Conservation (phyloP, 306 rosid species). For the Senna siamea region DNA sequence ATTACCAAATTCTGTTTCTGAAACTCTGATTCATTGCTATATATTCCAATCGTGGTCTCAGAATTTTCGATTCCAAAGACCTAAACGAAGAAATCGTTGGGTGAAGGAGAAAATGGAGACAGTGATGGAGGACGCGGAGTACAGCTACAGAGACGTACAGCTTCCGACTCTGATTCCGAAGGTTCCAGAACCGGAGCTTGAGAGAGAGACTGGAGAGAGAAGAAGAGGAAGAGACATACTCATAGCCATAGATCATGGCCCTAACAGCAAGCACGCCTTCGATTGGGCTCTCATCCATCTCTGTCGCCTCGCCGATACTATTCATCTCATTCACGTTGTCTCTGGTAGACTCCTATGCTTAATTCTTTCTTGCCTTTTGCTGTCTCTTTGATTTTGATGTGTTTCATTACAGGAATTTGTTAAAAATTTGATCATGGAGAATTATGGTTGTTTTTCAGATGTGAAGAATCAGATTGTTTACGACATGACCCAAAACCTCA, state of each 20-base stretch:
- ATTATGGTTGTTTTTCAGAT: slow-evolving; percentile 36
- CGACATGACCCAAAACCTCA: slow-evolving; percentile 58
- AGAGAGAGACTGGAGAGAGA: slow-evolving; percentile 73
- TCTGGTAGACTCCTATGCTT: slow-evolving; percentile 49
- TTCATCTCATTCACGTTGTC: slow-evolving; percentile 83
- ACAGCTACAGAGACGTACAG: slow-evolving; percentile 72
- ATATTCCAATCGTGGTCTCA: too few species aligned
- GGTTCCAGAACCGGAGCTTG: slow-evolving; percentile 60
- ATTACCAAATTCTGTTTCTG: too few species aligned
- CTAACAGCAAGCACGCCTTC: slow-evolving; percentile 81
- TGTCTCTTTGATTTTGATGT: neutral
- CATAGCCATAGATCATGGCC: slow-evolving; percentile 80
- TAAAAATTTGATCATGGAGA: neutral
- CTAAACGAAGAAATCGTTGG: neutral
- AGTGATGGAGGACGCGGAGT: slow-evolving; percentile 68
- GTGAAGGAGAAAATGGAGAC: slow-evolving; percentile 50
- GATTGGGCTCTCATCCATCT: slow-evolving; percentile 89
- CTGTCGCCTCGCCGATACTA: slow-evolving; percentile 78
- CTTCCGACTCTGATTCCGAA: slow-evolving; percentile 56
- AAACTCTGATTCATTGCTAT: neutral
- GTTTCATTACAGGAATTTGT: neutral
- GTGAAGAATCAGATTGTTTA: slow-evolving; percentile 65
- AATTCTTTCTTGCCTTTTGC: neutral
- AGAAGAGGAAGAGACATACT: slow-evolving; percentile 76
- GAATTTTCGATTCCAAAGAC: neutral